Percentiles rank a stretch among this genome's conserved stretches.
phyloP scores from a whole-genome alignment of 1,284 basidiomycete genomes.

The Ceratobasidium sp. region DNA sequence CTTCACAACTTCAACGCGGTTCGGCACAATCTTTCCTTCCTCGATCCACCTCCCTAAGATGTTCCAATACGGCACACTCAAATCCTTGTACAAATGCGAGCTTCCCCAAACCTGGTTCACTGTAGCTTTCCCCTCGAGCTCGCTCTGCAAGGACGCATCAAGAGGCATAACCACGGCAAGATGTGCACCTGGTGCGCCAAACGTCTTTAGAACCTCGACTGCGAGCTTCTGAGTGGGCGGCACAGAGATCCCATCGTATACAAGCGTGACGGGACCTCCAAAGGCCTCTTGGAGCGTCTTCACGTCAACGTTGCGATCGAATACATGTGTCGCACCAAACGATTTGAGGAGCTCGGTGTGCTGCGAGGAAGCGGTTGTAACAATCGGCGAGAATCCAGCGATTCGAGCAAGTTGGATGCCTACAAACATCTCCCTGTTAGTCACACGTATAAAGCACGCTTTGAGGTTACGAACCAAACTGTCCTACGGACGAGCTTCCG shows the following conservation, averaged over 20 bases:
- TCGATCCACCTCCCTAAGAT: background rate
- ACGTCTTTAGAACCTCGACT: background rate
- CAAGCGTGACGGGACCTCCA: background rate
- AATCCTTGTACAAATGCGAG: background rate
- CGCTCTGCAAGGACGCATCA: background rate
- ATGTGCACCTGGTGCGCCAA: background rate
- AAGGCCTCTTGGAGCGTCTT: conserved; percentile 5
- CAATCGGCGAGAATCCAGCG: conserved; percentile 48
- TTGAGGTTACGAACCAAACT: conserved; percentile 48
- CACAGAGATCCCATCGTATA: background rate
- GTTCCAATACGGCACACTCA: conserved; percentile 10
- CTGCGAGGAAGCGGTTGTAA: conserved; percentile 54
- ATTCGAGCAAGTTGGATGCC: conserved; percentile 43
- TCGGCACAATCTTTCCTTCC: conserved; percentile 12
- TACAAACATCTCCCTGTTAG: background rate
- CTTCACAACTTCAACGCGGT: conserved; percentile 6
- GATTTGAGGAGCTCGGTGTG: conserved; percentile 56
- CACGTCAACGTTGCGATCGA: conserved; percentile 54
- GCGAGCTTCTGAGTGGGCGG: conserved; percentile 5
- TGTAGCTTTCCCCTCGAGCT: background rate
- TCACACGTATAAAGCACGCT: background rate
- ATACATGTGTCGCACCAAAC: conserved; percentile 61
- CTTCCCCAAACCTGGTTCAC: background rate
- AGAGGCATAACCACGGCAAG: background rate
- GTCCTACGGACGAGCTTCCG: conserved; percentile 55